A percentile compares a stretch with the other conserved stretches of the same genome.
These are phyloP conservation scores for Thielaviopsis musarum DNA, from an alignment of 2,329 filamentous ascomycete species.

Conservation along the genomic window DNA sequence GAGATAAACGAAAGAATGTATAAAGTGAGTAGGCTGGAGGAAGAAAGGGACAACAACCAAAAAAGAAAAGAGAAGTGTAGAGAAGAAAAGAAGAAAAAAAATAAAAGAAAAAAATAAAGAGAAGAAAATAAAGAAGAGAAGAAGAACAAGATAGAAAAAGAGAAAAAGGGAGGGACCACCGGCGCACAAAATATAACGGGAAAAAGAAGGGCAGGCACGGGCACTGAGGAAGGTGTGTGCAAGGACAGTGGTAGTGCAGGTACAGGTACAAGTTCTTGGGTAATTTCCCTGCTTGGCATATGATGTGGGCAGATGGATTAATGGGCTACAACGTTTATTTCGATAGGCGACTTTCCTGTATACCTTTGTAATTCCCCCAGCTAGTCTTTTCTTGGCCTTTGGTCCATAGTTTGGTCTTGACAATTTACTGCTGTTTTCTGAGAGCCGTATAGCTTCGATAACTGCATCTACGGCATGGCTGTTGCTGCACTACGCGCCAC, in stretches of 20 bases:
- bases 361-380: not conserved
- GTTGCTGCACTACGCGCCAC: not conserved
- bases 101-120: constrained; percentile 5
- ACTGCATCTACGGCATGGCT: not conserved
- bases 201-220: not conserved
- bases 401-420: not conserved
- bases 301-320: not conserved
- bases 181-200: not conserved
- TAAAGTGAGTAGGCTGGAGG: not conserved
- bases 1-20: not conserved
- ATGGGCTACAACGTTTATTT: not conserved
- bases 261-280: not conserved
- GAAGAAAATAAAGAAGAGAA: constrained; percentile 4
- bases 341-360: not conserved
- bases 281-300: not conserved
- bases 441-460: not conserved
- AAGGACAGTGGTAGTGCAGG: no score
- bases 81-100: constrained; percentile 7
- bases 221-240: not conserved
- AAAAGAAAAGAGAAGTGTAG: not conserved
- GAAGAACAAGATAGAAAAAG: constrained; percentile 4
- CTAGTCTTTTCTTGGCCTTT: not conserved
- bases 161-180: not conserved
- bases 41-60: constrained; percentile 4
- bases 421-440: not conserved